Percentiles rank a stretch among this genome's conserved stretches.
Evolutionary conservation across 805 yeast genomes (phyloP).

Genomic region (Candida bentonensis): DNA sequence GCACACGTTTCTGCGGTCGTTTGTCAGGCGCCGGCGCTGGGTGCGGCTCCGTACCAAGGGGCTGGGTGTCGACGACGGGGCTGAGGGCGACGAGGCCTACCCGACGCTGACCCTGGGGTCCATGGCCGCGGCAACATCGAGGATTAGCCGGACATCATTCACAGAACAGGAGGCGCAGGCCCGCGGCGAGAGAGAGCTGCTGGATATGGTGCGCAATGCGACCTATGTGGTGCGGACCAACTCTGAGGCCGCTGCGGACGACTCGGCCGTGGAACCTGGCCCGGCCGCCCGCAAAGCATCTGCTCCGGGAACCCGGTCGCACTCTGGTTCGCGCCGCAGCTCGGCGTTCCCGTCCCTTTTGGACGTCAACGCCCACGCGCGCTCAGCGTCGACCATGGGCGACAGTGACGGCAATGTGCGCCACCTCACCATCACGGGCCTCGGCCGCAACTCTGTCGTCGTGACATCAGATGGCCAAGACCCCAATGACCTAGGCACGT

Average conservation of each 20-base stretch:
- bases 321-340: neutral
- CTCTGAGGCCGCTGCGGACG: neutral
- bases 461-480: neutral
- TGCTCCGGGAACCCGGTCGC: neutral
- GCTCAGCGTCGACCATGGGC: neutral
- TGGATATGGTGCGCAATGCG: neutral
- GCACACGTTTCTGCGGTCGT: conserved; percentile 39
- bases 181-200: neutral
- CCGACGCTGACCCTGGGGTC: neutral
- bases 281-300: too few species aligned
- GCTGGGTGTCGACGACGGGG: neutral
- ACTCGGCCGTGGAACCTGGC: too few species aligned
- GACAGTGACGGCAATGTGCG: neutral
- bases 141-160: neutral
- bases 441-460: neutral
- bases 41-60: conserved; percentile 22
- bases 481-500: neutral
- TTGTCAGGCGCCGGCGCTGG: conserved; percentile 60
- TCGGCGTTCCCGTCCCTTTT: neutral
- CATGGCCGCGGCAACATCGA: neutral
- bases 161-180: neutral
- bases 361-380: too few species aligned
- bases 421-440: neutral
- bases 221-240: neutral
- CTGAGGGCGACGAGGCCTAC: neutral